These are phyloP conservation scores for Tolypocladium tropicale DNA, from an alignment of 2,329 filamentous ascomycete species.

Conservation along the genomic window DNA sequence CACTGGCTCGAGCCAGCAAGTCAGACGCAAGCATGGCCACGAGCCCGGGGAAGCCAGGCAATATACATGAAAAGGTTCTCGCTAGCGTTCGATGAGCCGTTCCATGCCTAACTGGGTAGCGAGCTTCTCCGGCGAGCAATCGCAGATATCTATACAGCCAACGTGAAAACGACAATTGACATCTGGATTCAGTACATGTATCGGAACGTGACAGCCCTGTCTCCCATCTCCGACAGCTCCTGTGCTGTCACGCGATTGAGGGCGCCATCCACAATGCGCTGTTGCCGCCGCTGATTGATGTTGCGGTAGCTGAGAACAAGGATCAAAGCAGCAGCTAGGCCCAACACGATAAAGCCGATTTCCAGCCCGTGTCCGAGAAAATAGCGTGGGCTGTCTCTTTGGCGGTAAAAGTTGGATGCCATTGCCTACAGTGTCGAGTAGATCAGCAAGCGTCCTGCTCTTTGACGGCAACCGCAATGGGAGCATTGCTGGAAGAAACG, in stretches of 20 bases:
- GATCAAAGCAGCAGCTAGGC: conserved; percentile 32
- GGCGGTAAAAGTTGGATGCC: conserved; percentile 62
- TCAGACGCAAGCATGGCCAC: neutral
- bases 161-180: too few relatives aligned
- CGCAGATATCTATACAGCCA: neutral
- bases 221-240: conserved; percentile 46
- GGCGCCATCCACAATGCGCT: conserved; percentile 28
- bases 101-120: neutral
- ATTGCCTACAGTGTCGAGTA: conserved; percentile 36
- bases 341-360: conserved; percentile 35
- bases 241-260: conserved; percentile 13
- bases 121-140: neutral
- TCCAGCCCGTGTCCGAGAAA: conserved; percentile 40
- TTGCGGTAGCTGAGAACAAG: conserved; percentile 39
- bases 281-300: conserved; percentile 49
- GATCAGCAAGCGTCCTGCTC: neutral
- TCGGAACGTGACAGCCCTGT: conserved; percentile 48
- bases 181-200: conserved; percentile 36
- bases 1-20: neutral
- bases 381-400: conserved; percentile 36
- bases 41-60: neutral
- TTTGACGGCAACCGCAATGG: neutral
- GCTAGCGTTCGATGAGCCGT: neutral
- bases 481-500: neutral
- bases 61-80: neutral